Base-by-base conservation (phyloP, 2,329 filamentous ascomycete species). In the Ceratocystis diversiconidia region DNA sequence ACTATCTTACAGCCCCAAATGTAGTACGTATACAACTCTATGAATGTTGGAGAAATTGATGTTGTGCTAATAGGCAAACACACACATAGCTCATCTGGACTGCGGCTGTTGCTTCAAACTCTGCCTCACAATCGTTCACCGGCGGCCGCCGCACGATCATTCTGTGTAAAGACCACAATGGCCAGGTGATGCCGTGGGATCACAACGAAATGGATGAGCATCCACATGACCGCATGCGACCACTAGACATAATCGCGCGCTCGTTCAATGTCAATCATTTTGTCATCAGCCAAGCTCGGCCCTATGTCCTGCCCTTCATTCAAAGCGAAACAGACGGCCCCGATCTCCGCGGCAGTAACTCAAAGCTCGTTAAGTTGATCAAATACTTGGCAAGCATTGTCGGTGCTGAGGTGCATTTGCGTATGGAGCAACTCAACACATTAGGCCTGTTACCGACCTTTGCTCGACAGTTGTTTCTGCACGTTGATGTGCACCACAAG, bases 261-360 rank as follows among this genome's bases (percentile, higher is more conserved):
- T 59, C 92, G 10, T 94, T 94, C 80, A 95, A 95, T 73, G 89
- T 95, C 64, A 95, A 96, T 73, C 92, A 96, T 77, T 96, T 95
- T 76, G 90, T 97, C 69, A 85, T 97, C 70, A 94, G 89, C 69
- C 92, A 96, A 76, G 91, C 92, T 0, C 82, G 92, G 2, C 92
- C 92, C 0, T 96, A 95, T 74, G 79, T 96, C 17, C 86, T 92
- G 32, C 92, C 92, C 0, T 94, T 96, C 71, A 79, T 95, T 4
- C 85, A 87, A 68, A 88, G 86, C 59, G 89, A 92, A 70, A 85
- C 92, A 77, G 88, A 92, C 74, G 86, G 88, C 3, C 87, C 89
- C 0, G 83, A 84, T 70, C 82, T 80, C 72, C 82, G 78, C 70
- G 82, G 78, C 73, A 84, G 78, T 68, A 82, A 77, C 71, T 83